Base-by-base conservation (phyloP, 2,329 filamentous ascomycete species). In the Metarhizium humberi region DNA sequence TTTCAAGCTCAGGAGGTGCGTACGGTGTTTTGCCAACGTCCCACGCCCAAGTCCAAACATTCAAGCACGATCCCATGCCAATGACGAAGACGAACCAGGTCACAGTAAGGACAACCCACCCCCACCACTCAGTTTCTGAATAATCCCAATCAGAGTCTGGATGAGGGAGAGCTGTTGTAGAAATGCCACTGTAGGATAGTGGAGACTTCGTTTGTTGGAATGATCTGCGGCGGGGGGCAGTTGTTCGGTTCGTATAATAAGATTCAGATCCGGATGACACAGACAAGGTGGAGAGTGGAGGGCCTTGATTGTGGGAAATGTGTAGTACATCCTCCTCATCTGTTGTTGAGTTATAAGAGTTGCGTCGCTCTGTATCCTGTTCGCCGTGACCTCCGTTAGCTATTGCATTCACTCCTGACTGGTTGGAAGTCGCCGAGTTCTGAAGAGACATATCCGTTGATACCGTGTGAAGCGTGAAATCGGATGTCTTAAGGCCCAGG, bases 21-120 rank as follows among this genome's bases (percentile, higher is more conserved):
- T 96, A 96, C 0, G 92, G 92, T 38, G 91, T 96, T 70, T 92
- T 91, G 49, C 92, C 92, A 2, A 97, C 92, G 74, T 97, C 92
- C 94, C 94, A 99, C 2, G 94, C 94, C 94, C 94, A 99, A 70
- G 86, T 94, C 94, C 94, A 99, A 25, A 97, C 84, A 25, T 88
- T 92, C 49, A 97, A 79, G 69, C 91, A 96, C 52, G 89, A 95
- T 53, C 94, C 94, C 88, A 99, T 97, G 36, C 94, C 94, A 0
- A 94, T 84, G 20, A 97, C 91, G 69, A 99, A 97, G 30, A 96
- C 91, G 48, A 95, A 75, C 94, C 95, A 99, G 0, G 95, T 99
- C 50, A 90, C 86, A 45, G 88, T 75, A 36, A 99, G 76, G 50
- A 99, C 87, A 7, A 96, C 86, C 90, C 92, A 99, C 0, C 94